Percentiles rank a stretch among this genome's conserved stretches.
phyloP scores from a whole-genome alignment of 2,329 filamentous ascomycete genomes.

The Ampelomyces quisqualis region DNA sequence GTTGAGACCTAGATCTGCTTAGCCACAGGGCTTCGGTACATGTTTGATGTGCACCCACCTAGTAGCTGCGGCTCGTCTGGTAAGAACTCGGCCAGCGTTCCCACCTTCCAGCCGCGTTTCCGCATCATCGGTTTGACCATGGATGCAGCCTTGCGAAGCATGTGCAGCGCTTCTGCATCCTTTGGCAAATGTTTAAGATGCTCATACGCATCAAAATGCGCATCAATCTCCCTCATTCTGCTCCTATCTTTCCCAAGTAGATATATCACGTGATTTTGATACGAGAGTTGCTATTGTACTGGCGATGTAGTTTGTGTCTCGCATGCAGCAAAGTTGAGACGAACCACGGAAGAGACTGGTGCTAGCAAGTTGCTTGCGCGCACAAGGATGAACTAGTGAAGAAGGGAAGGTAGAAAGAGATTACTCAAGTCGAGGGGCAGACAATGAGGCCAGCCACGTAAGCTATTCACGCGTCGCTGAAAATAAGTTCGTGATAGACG shows the following conservation, averaged over 20 bases:
- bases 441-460: constrained; percentile 24
- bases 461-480: constrained; percentile 29
- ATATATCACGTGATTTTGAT: too few species aligned
- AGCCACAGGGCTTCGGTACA: constrained; percentile 7
- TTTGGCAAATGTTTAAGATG: constrained; percentile 50
- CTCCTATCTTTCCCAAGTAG: constrained; percentile 3
- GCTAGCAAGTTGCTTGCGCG: neutral
- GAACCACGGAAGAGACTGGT: too few species aligned
- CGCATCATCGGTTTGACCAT: constrained; percentile 95
- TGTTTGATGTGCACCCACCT: constrained; percentile 49
- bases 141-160: constrained; percentile 78
- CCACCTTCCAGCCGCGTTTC: constrained; percentile 77
- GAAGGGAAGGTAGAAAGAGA: constrained; percentile 7
- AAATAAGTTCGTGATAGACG: constrained; percentile 12
- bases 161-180: constrained; percentile 52
- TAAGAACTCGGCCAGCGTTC: constrained; percentile 80
- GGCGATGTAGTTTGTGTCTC: too few species aligned
- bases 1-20: constrained; percentile 62
- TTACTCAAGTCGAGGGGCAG: constrained; percentile 15
- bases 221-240: constrained; percentile 48
- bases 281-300: too few species aligned
- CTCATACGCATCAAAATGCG: constrained; percentile 53
- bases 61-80: constrained; percentile 72
- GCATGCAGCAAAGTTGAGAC: too few species aligned
- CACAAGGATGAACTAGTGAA: constrained; percentile 5